Conservation (phyloP, 306 rosid species). For the Mimosa pudica region DNA sequence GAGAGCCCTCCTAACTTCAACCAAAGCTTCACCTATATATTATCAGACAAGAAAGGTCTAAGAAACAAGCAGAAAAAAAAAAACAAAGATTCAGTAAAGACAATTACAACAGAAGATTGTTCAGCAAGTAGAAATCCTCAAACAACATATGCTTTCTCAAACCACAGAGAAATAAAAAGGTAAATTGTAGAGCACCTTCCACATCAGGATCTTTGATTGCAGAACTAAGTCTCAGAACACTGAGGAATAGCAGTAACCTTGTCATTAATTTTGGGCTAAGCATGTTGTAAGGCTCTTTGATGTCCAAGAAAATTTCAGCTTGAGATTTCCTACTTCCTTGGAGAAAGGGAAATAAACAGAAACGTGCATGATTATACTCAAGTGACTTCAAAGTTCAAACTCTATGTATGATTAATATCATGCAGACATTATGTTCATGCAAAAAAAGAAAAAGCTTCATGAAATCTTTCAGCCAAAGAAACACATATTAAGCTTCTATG, state of each 20-base stretch:
- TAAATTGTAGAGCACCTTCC: constrained; percentile 62
- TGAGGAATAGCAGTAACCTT: constrained; percentile 55
- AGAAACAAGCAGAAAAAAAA: background rate
- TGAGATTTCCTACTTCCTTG: constrained; percentile 3
- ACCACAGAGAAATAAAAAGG: background rate
- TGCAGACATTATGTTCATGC: background rate
- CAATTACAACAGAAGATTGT: constrained; percentile 13
- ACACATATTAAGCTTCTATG: too few relatives aligned
- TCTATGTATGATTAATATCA: background rate
- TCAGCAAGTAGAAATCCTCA: background rate
- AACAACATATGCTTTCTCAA: background rate
- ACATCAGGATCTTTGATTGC: constrained; percentile 66
- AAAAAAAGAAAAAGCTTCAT: too few relatives aligned
- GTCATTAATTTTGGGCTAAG: constrained; percentile 45
- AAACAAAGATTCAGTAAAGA: background rate
- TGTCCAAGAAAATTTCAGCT: constrained; percentile 37
- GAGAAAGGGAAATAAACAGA: background rate
- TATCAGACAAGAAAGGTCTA: background rate
- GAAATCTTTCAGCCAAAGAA: background rate
- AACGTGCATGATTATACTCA: background rate
- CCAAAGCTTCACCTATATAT: constrained; percentile 75
- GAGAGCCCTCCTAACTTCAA: constrained; percentile 53
- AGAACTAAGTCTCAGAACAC: constrained; percentile 48
- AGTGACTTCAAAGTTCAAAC: background rate
- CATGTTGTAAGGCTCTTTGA: constrained; percentile 50